Conservation (phyloP, 495 filamentous ascomycete species). For the Paragyromitra xinjiangensis region DNA sequence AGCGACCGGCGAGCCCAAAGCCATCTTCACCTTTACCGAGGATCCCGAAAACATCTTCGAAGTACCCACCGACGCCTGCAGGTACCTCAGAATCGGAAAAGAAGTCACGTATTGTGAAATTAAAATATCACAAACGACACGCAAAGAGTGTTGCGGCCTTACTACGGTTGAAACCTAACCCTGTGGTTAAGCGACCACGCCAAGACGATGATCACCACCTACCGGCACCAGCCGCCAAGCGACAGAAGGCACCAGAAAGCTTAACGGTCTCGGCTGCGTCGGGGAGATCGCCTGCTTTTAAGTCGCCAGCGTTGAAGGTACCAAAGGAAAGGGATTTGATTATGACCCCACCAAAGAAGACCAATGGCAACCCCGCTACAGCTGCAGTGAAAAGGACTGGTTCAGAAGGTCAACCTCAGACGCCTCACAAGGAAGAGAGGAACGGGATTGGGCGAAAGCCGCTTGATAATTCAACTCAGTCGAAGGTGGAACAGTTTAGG, state of each 20-base stretch:
- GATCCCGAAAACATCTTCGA: constrained; percentile 41
- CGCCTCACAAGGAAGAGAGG: constrained; percentile 51
- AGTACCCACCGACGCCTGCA: constrained; percentile 43
- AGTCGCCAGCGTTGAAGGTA: constrained; percentile 53
- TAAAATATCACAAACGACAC: constrained; percentile 49
- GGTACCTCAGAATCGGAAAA: constrained; percentile 20
- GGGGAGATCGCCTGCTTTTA: constrained; percentile 53
- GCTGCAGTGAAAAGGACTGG: constrained; percentile 49
- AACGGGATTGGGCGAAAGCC: constrained; percentile 49
- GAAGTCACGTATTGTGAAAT: constrained; percentile 51
- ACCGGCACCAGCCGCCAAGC: constrained; percentile 52
- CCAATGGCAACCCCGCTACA: constrained; percentile 43
- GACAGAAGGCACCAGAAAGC: constrained; percentile 45
- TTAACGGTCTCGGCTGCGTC: constrained; percentile 28
- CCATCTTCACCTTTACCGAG: constrained; percentile 47
- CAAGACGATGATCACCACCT: constrained; percentile 52
- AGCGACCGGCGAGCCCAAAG: constrained; percentile 55
- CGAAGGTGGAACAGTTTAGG: constrained; percentile 41
- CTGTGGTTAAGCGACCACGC: constrained; percentile 45
- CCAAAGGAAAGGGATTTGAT: constrained; percentile 50
- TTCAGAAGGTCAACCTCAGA: constrained; percentile 48
- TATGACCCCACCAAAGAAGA: constrained; percentile 57
- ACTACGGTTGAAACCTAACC: constrained; percentile 49
- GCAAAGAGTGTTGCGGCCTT: constrained; percentile 48
- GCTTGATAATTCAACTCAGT: constrained; percentile 42